Evolutionary conservation across 495 filamentous ascomycete genomes (phyloP).

Genomic region (Bacidia gigantensis): DNA sequence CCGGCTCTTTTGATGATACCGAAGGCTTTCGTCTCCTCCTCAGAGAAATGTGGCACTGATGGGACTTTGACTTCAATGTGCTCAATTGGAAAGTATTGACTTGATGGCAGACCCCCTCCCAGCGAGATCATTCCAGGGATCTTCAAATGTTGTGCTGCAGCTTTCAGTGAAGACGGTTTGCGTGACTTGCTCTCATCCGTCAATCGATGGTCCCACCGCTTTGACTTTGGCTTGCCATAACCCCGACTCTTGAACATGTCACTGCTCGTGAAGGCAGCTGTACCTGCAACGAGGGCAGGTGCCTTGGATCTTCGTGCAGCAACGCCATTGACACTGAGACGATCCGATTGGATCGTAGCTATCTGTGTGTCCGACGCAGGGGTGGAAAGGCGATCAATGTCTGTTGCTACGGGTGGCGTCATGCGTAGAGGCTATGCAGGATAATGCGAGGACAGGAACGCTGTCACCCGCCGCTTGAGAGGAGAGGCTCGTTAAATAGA

Average conservation of each 20-base stretch:
- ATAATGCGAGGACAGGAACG: no score
- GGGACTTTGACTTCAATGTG: constrained; percentile 56
- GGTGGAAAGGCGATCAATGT: not conserved
- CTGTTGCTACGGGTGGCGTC: constrained; percentile 22
- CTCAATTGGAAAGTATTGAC: constrained; percentile 80
- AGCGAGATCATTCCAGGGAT: constrained; percentile 70
- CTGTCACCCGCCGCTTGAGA: no score
- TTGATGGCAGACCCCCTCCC: constrained; percentile 79
- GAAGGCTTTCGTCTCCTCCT: constrained; percentile 40
- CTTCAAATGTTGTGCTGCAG: constrained; percentile 59
- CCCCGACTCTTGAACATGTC: constrained; percentile 70
- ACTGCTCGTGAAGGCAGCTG: constrained; percentile 63
- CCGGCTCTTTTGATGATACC: constrained; percentile 48
- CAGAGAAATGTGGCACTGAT: constrained; percentile 49
- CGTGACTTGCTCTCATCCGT: constrained; percentile 41
- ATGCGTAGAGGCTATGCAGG: constrained; percentile 7
- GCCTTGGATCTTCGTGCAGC: constrained; percentile 51
- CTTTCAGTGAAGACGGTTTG: constrained; percentile 42
- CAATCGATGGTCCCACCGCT: constrained; percentile 62
- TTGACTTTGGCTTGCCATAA: constrained; percentile 61
- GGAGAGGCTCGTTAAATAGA: no score
- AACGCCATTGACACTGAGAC: constrained; percentile 60
- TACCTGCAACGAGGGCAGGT: constrained; percentile 53
- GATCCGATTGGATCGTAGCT: constrained; percentile 33
- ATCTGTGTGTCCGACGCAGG: constrained; percentile 26